phyloP scores from a whole-genome alignment of 2,329 filamentous ascomycete genomes.

The Zymoseptoria brevis region DNA sequence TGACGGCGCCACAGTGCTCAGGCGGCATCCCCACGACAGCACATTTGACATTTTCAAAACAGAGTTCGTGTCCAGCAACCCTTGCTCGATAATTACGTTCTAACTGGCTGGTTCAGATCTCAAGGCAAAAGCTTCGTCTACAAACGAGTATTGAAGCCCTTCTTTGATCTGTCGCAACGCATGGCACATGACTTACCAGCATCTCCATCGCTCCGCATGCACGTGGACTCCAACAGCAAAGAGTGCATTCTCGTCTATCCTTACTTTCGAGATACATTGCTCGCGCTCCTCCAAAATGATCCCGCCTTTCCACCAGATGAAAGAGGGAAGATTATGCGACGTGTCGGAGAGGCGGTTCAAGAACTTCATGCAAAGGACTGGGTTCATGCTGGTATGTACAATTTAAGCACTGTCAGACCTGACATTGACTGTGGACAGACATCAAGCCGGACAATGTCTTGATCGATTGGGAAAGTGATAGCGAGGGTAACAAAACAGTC shows the following conservation, averaged over 20 bases:
- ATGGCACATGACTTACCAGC: conserved; percentile 29
- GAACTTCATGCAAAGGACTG: conserved; percentile 33
- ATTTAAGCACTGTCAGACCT: conserved; percentile 1
- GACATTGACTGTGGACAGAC: conserved; percentile 26
- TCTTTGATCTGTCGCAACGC: conserved; percentile 29
- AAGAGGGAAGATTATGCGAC: conserved; percentile 30
- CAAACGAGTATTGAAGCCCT: conserved; percentile 28
- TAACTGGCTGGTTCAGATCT: conserved; percentile 21
- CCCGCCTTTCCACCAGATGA: conserved; percentile 24
- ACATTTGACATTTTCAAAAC: conserved; percentile 30
- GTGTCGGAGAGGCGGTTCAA: conserved; percentile 29
- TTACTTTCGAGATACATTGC: conserved; percentile 30
- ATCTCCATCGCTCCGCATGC: conserved; percentile 31
- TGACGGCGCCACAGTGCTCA: conserved; percentile 27
- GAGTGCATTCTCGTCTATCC: conserved; percentile 31
- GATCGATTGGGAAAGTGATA: conserved; percentile 30
- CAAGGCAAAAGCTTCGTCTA: conserved; percentile 27
- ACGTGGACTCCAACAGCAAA: conserved; percentile 31
- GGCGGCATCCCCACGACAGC: conserved; percentile 23
- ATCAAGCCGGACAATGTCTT: conserved; percentile 36
- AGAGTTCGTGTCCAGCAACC: conserved; percentile 21
- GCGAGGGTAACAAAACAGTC: conserved; percentile 27
- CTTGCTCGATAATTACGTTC: no score
- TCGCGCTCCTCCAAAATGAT: conserved; percentile 29
- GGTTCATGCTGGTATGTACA: conserved; percentile 29